Base-by-base conservation (phyloP, 1,284 basidiomycete species). In the Agaricales sp. region DNA sequence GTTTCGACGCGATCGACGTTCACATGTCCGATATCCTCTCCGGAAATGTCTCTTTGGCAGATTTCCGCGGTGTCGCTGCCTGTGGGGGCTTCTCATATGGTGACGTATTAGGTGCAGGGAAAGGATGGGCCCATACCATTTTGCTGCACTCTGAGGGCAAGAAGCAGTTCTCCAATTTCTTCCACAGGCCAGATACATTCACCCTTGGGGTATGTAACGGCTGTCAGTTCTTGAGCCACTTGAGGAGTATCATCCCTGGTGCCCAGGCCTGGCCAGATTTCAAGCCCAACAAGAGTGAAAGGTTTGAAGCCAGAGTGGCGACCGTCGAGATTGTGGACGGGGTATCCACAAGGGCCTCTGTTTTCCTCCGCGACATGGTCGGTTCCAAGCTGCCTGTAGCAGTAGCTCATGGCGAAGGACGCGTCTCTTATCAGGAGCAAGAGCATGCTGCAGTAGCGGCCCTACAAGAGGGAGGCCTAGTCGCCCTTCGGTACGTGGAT, bases 21-120 rank as follows among this genome's bases (percentile, higher is more conserved):
- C 95, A 99, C 70, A 99, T 98, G 95, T 90, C 92, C 16, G 95
- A 99, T 64, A 81, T 99, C 62, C 82, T 99, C 58, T 72, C 72
- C 26, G 90, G 91, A 45, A 61, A 63, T 12, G 67, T 84, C 45
- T 74, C 72, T 39, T 75, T 99, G 18, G 53, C 65, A 3, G 65
- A 67, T 45, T 98, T 98, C 74, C 76, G 79, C 30, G 96, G 96
- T 50, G 64, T 99, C 49, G 95, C 90, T 2, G 95, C 95, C 0
- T 98, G 94, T 60, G 95, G 95, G 51, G 95, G 95, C 3, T 99
- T 99, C 75, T 97, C 94, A 11, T 99, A 97, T 61, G 96, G 95
- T 48, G 95, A 99, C 65, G 95, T 99, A 12, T 78, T 99, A 8
- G 95, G 96, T 30, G 95, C 96, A 3, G 96, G 95, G 13, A 93